Evolutionary conservation across 257 asterid species (phyloP).

Genomic region (Solanum chilense): DNA sequence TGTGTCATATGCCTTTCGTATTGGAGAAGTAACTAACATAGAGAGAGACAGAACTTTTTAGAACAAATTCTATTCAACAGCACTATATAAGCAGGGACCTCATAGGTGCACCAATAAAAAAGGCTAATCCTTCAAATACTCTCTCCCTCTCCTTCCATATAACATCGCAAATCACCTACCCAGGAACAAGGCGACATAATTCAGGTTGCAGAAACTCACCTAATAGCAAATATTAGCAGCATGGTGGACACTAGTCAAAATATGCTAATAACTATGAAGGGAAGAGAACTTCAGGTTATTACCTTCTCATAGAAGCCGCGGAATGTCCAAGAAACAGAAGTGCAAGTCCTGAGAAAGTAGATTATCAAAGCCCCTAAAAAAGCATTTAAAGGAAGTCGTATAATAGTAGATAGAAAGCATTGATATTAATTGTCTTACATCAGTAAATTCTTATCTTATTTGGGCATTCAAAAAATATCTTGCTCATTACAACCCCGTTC

Average conservation of each 20-base stretch:
- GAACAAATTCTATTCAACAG: too few species aligned
- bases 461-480: background rate
- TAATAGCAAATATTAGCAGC: too few species aligned
- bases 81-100: too few species aligned
- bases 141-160: too few species aligned
- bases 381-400: background rate
- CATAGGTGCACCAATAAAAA: too few species aligned
- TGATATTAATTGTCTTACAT: background rate
- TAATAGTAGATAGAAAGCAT: background rate
- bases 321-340: constrained; percentile 91
- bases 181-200: too few species aligned
- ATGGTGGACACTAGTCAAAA: too few species aligned
- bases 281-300: background rate
- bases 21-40: constrained; percentile 56
- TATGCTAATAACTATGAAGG: background rate
- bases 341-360: constrained; percentile 61
- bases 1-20: constrained; percentile 65
- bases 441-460: background rate
- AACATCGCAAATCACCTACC: too few species aligned
- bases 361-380: background rate
- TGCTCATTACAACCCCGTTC: background rate
- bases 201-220: too few species aligned
- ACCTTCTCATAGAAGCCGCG: constrained; percentile 90
- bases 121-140: too few species aligned
- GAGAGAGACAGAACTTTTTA: too few species aligned